Base-by-base conservation (phyloP, 352 stramenopile genomes). In the Phytophthora podocarpi region DNA sequence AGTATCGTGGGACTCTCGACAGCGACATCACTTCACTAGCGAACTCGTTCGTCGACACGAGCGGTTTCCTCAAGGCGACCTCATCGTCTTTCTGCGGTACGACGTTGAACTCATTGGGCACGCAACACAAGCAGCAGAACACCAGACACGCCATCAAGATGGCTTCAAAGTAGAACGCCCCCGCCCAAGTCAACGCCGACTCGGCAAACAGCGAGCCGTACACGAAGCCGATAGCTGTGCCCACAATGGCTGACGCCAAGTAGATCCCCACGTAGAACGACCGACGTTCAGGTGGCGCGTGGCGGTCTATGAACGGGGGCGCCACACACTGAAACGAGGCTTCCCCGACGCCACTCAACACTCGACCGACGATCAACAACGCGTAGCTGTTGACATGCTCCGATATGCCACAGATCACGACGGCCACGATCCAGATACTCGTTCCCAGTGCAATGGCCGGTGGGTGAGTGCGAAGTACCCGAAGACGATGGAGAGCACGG, bases 181-280 rank as follows among this genome's bases (percentile, higher is more conserved):
- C 70, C 0, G 73, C 64, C 89, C 89, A 97, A 16, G 76, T 82
- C 46, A 78, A 71, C 0, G 67, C 48, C 15, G 72, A 85, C 6
- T 70, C 59, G n/a, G 83, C 73, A 34, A 92, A 80, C 15, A 85
- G 23, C 24, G 81, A 77, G 21, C 80, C 83, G 42, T 91, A 95
- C 16, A 86, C 70, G 58, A 95, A 97, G 15, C 89, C 89, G 15
- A 91, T 54, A 12, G 88, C 89, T 15, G 80, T 92, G 23, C 87
- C 87, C 11, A 90, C 75, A 27, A 92, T 92, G 45, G 96, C 85
- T 5, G 82, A 89, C 48, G 77, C 87, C 52, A 97, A 88, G 74
- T 95, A 98, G 41, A 97, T 69, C 35, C 82, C 89, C 10, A 98
- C 71, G 80, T 89, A 98, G 43, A 92, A 61, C 13, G 89, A 87